A percentile compares a stretch with the other conserved stretches of the same genome.
Conservation (phyloP, 306 rosid genomes). For the Cucurbita ficifolia region DNA sequence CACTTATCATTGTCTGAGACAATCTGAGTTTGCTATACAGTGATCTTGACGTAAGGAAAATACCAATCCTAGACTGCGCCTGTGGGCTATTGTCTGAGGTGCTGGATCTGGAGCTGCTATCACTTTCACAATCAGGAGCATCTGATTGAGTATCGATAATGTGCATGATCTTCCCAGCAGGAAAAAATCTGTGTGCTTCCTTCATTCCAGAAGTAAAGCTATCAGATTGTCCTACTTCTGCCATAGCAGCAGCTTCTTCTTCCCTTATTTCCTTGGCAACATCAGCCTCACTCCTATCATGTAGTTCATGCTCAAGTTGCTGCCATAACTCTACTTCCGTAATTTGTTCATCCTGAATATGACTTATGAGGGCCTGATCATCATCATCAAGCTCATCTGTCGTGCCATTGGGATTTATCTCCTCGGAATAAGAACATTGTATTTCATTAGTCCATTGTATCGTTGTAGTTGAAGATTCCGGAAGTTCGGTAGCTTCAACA, state of each 20-base stretch:
- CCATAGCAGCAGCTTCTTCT: slow-evolving; percentile 57
- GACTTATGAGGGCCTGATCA: slow-evolving; percentile 21
- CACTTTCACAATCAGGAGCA: slow-evolving; percentile 21
- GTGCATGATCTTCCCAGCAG: slow-evolving; percentile 89
- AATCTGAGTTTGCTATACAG: slow-evolving; percentile 72
- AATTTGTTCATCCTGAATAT: slow-evolving; percentile 37
- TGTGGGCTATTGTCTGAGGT: slow-evolving; percentile 26
- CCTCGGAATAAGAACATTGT: slow-evolving; percentile 31
- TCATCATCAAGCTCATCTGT: slow-evolving; percentile 22
- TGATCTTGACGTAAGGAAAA: slow-evolving; percentile 65
- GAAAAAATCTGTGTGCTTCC: slow-evolving; percentile 71
- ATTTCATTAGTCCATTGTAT: slow-evolving; percentile 60
- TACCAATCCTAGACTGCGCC: slow-evolving; percentile 47
- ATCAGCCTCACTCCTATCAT: slow-evolving; percentile 35
- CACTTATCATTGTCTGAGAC: slow-evolving; percentile 87
- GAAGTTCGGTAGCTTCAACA: slow-evolving; percentile 31
- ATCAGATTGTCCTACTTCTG: slow-evolving; percentile 40
- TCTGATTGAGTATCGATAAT: slow-evolving; percentile 31
- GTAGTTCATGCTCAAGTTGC: slow-evolving; percentile 74
- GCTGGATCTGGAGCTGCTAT: slow-evolving; percentile 27
- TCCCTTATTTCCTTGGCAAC: slow-evolving; percentile 29
- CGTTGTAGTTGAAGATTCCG: slow-evolving; percentile 43
- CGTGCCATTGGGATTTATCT: slow-evolving; percentile 16
- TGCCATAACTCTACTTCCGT: slow-evolving; percentile 89
- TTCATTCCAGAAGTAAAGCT: slow-evolving; percentile 37